These are phyloP conservation scores for Elsinoe necatrix DNA, from an alignment of 2,329 filamentous ascomycete genomes.

Conservation along the genomic window DNA sequence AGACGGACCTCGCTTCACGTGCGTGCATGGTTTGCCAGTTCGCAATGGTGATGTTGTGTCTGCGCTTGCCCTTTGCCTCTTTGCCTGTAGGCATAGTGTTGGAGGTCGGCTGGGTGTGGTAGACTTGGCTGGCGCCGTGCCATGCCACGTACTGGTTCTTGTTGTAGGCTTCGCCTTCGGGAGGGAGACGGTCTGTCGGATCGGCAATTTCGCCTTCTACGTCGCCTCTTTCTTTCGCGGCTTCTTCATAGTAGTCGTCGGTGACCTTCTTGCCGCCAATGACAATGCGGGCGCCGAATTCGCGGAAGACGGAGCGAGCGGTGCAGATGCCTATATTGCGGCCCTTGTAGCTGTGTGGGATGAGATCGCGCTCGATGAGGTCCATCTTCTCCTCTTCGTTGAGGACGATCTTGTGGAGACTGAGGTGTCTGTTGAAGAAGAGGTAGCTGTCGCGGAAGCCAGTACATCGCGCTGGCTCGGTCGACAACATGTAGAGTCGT, in stretches of 20 bases:
- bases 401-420: constrained; percentile 96
- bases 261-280: constrained; percentile 78
- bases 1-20: constrained; percentile 69
- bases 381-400: constrained; percentile 96
- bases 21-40: constrained; percentile 98
- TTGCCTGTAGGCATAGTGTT: constrained; percentile 63
- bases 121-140: constrained; percentile 94
- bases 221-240: constrained; percentile 65
- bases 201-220: constrained; percentile 87
- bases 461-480: constrained; percentile 90
- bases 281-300: constrained; percentile 90
- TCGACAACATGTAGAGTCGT: constrained; percentile 94
- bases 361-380: constrained; percentile 89
- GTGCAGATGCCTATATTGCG: constrained; percentile 95
- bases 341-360: constrained; percentile 97
- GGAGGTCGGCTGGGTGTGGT: constrained; percentile 69
- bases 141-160: constrained; percentile 98
- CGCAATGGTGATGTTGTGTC: constrained; percentile 78
- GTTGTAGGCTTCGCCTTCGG: constrained; percentile 82
- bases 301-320: constrained; percentile 89
- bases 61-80: constrained; percentile 64
- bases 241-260: constrained; percentile 82
- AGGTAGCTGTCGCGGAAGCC: constrained; percentile 97
- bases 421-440: constrained; percentile 96
- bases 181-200: constrained; percentile 70